Evolutionary conservation across 2,329 filamentous ascomycete species (phyloP), one percentile per base, ranked within the genome.

Genomic region (Neonectria hederae): DNA sequence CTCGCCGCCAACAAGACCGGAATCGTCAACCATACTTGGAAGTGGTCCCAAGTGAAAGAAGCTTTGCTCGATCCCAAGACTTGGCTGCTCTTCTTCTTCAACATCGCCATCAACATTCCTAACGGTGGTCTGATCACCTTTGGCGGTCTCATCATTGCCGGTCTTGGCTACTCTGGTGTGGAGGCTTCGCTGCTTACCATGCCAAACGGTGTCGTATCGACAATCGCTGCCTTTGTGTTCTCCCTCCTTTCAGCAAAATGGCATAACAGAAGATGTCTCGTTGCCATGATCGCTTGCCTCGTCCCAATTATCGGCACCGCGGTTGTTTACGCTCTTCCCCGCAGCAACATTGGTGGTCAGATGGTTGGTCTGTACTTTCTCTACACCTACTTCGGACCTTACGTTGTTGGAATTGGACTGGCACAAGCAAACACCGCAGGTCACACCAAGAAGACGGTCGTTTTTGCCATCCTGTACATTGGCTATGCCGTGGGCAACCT

Each of bases 31-130:
- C 77, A 79, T 13, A 72, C 70, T 9, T 86, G 82, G 78, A 79
- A 79, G 48, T 82, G 81, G 78, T 75, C 80, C 7, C 86, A 88
- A 72, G 76, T 79, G 40, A 55, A 74, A 8, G 84, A 87, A 72
- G 84, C 83, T 46, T 70, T 87, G 0, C 60, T 76, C 3, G 86
- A 87, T 67, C 82, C 82, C 9, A 86, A 87, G 72, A 85, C 84
- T 0, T 88, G 83, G 84, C 76, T 86, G 28, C 77, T 87, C 45
- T 81, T 85, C 62, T 78, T 77, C 5, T 79, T 87, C 26, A 79
- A 81, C n/a, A 67, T 87, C 4, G 74, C 83, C 7, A 83, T 79
- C 19, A 82, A 84, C 72, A 86, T 87, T 30, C 84, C 86, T 30
- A 88, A 87, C 65, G 85, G 85, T 30, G 86, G 86, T 22, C 53